These are phyloP conservation scores for Blastocystis sp. DNA, from an alignment of 352 stramenopile species.

Conservation along the genomic window DNA sequence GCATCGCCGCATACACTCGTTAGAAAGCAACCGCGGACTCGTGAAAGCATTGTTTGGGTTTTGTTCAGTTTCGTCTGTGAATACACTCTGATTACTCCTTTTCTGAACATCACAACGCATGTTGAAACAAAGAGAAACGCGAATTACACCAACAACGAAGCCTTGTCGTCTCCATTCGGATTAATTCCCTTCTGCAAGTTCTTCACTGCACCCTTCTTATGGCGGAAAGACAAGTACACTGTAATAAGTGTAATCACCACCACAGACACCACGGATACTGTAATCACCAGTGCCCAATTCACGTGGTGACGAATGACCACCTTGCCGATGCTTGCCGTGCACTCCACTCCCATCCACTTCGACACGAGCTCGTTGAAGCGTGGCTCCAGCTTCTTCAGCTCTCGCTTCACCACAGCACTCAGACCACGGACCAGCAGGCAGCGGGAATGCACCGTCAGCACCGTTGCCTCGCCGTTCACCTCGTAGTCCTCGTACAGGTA, in stretches of 20 bases:
- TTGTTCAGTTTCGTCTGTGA: no score
- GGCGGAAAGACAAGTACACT: background rate
- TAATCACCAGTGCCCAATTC: background rate
- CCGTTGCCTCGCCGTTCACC: background rate
- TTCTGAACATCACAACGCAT: no score
- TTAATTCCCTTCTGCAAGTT: background rate
- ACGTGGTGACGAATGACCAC: background rate
- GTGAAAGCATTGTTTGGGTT: no score
- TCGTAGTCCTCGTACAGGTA: background rate
- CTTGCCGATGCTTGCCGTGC: background rate
- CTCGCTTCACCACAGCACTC: background rate
- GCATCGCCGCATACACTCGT: no score
- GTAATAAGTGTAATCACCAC: background rate
- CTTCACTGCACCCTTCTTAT: background rate
- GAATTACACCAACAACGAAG: no score
- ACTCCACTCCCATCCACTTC: background rate
- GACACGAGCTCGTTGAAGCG: background rate
- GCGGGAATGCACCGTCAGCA: background rate
- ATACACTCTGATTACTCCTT: no score
- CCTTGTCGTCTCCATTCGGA: no score
- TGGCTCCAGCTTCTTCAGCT: background rate
- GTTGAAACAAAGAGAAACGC: no score
- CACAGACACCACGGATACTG: background rate
- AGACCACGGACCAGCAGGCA: background rate
- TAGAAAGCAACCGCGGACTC: no score